Base-by-base conservation (phyloP, 2,329 filamentous ascomycete genomes). In the Knufia fluminis region DNA sequence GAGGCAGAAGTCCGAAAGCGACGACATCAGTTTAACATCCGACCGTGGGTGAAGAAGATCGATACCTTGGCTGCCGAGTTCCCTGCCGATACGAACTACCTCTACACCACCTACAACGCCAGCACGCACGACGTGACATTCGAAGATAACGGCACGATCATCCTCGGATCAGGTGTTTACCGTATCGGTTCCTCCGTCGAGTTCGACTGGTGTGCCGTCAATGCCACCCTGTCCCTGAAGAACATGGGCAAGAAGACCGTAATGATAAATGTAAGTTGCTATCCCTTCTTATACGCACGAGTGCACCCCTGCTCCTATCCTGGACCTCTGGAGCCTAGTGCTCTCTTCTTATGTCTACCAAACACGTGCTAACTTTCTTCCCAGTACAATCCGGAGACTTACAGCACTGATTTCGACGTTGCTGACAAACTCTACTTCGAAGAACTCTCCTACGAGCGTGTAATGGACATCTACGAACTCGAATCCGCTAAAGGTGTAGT, bases 401-500 rank as follows among this genome's bases (percentile, higher is more conserved):
- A 79, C 52, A 73, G 65, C 48, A 96, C 91, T 0, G 92, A 97
- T 68, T 91, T 84, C 64, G 92, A 98, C 60, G 80, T 79, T 8
- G 87, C 89, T 7, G 91, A 97, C 61, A 88, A 82, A 61, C 79
- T 98, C 3, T 98, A 97, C 71, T 98, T 98, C 57, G 92, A 97
- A 61, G 92, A 98, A 69, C 71, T 97, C 48, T 92, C 85, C 68
- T 97, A 96, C 66, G 92, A 97, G 72, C 84, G 91, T 64, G 91
- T 97, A 8, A 94, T 97, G 88, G 92, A 98, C 67, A 97, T 97
- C 57, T 96, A 96, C 66, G 92, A 97, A 68, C 78, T 97, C 14
- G 92, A 97, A 69, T 74, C 74, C 51, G 83, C 90, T 4, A 80
- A 76, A 48, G 91, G 90, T 60, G 88, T 97, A 22, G 90, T 97